Conservation (phyloP, 2,329 filamentous ascomycete species). For the Trichoderma harzianum region DNA sequence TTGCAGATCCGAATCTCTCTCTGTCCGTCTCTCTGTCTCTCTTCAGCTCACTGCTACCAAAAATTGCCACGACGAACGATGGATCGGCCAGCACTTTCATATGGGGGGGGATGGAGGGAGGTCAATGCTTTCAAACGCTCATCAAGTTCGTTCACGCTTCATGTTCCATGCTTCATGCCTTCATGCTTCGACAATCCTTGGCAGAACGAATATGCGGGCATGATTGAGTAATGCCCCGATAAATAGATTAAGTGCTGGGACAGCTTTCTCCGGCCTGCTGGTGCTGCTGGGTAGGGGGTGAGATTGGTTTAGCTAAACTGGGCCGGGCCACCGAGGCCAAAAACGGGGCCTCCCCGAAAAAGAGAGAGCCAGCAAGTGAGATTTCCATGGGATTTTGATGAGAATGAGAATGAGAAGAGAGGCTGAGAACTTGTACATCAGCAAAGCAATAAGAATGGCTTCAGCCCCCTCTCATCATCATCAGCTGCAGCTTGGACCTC, state of each 20-base stretch:
- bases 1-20: slow-evolving; percentile 15
- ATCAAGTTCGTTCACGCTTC: neutral
- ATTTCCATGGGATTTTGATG: neutral
- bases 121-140: neutral
- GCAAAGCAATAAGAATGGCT: neutral
- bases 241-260: neutral
- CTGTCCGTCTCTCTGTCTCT: neutral
- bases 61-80: neutral
- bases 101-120: neutral
- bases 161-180: neutral
- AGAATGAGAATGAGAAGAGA: neutral
- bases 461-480: neutral
- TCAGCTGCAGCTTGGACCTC: neutral
- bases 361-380: neutral
- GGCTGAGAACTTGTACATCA: neutral
- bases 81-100: neutral
- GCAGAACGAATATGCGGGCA: neutral
- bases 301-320: neutral
- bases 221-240: neutral
- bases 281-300: neutral
- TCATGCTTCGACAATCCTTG: neutral
- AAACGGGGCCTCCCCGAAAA: neutral
- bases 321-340: neutral
- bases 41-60: neutral
- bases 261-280: neutral